These are phyloP conservation scores for Huntiella moniliformis DNA, from an alignment of 2,329 filamentous ascomycete genomes.

Conservation along the genomic window DNA sequence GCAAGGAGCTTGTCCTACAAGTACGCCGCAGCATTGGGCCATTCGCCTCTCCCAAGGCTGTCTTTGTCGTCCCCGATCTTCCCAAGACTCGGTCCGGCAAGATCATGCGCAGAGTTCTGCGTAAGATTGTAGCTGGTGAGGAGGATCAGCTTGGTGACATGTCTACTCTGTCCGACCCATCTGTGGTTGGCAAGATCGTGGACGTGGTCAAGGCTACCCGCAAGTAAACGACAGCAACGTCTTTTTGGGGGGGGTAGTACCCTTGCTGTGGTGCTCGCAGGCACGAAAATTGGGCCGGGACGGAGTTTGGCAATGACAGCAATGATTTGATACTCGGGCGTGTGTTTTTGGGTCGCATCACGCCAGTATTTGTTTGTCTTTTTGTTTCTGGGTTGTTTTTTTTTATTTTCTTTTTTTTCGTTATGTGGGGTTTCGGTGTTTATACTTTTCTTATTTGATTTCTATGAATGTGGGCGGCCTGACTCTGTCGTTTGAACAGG, in stretches of 20 bases:
- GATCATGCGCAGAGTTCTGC: constrained; percentile 94
- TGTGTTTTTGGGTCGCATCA: constrained; percentile 2
- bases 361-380: constrained; percentile 9
- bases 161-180: constrained; percentile 78
- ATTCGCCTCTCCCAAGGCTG: constrained; percentile 87
- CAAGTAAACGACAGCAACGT: constrained; percentile 22
- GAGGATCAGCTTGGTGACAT: constrained; percentile 92
- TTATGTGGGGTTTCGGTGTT: constrained; percentile 1
- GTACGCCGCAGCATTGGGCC: constrained; percentile 95
- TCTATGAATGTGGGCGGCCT: not conserved
- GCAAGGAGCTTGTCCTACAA: constrained; percentile 86
- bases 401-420: constrained; percentile 1
- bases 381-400: constrained; percentile 3
- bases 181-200: constrained; percentile 80
- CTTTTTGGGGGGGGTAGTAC: not conserved
- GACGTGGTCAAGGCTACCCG: constrained; percentile 48
- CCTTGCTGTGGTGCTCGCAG: not conserved
- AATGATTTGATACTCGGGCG: constrained; percentile 1
- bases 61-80: constrained; percentile 79
- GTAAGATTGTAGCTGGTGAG: constrained; percentile 93
- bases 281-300: constrained; percentile 1
- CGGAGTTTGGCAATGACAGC: not conserved
- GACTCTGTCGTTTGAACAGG: no score
- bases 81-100: constrained; percentile 96
- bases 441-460: constrained; percentile 1